Evolutionary conservation across 2,329 filamentous ascomycete genomes (phyloP).

Genomic region (Pyricularia sp.): DNA sequence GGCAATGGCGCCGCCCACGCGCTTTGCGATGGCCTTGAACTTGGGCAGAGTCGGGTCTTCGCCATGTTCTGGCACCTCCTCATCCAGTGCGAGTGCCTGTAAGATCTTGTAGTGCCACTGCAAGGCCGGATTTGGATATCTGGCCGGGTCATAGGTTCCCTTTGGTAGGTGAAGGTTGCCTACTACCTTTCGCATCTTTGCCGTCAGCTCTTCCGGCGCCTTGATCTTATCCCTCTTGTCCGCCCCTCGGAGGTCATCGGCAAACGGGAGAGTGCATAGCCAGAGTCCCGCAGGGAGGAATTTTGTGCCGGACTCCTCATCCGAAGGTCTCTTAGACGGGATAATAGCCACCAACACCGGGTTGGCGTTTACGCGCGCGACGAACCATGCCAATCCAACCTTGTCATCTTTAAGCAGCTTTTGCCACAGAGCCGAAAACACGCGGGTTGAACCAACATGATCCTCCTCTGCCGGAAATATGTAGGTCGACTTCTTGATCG

Average conservation of each 20-base stretch:
- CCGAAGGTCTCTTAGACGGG: slow-evolving; percentile 58
- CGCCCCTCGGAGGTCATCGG: slow-evolving; percentile 77
- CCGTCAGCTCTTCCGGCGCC: slow-evolving; percentile 62
- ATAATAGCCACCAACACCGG: slow-evolving; percentile 75
- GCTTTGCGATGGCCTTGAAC: slow-evolving; percentile 81
- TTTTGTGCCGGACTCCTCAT: slow-evolving; percentile 57
- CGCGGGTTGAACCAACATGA: slow-evolving; percentile 81
- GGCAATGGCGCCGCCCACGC: slow-evolving; percentile 68
- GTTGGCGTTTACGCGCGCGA: slow-evolving; percentile 69
- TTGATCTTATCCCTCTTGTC: slow-evolving; percentile 41
- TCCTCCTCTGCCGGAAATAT: slow-evolving; percentile 90
- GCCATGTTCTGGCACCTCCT: slow-evolving; percentile 69
- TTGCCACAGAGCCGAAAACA: slow-evolving; percentile 84
- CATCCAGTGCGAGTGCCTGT: slow-evolving; percentile 83
- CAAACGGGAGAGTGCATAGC: slow-evolving; percentile 80
- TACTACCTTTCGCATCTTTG: slow-evolving; percentile 73
- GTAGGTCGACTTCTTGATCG: slow-evolving; percentile 77
- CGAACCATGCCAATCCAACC: slow-evolving; percentile 82
- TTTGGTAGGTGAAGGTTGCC: slow-evolving; percentile 85
- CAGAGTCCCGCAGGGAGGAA: slow-evolving; percentile 76
- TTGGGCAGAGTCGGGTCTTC: slow-evolving; percentile 77
- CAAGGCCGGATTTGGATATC: slow-evolving; percentile 83
- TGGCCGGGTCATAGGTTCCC: slow-evolving; percentile 71
- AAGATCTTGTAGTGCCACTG: slow-evolving; percentile 98
- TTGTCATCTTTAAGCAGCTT: slow-evolving; percentile 75